Evolutionary conservation across 163 green algal species (phyloP), one percentile per base, ranked within the genome.

Genomic region (Chloromonas sp.): DNA sequence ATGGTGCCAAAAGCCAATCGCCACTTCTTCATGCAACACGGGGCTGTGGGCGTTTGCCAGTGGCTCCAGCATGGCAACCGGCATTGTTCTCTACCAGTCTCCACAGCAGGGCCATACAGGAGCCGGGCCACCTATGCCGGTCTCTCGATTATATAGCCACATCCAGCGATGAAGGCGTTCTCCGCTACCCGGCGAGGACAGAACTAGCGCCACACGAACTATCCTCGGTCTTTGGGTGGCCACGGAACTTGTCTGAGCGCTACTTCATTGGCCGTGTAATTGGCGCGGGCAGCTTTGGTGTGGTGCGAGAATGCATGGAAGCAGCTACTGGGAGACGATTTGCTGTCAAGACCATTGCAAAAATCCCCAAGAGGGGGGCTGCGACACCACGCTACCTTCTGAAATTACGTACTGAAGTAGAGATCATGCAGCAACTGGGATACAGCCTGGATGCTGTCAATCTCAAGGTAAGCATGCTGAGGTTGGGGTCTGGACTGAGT

Each of bases 351-450:
- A 94, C 89, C 3, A 89, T 93, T 60, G 60, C 94, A 2, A 86
- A 98, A 86, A 83, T 94, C 58, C 95, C 95, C 77, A 98, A 97
- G 88, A 90, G 92, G 14, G 91, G 92, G 58, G 84, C 86, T 11
- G 70, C 83, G 79, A 89, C 93, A 15, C 94, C 95, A 0, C 88
- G 96, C 1, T 98, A 98, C 89, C 92, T 98, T 70, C 91, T 97
- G 11, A 98, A 98, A 91, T 91, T 98, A n/a, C 94, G 97, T 71
- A 94, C 94, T 0, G 96, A 99, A 85, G 94, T 98, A 78, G 95
- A 98, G 83, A 95, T 94, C 58, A 98, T 99, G 96, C 89, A 94
- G 85, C 95, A 98, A 90, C 91, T 99, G 78, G 79, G 96, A 3
- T 90, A 91, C 82, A 94, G 87, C 62, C 87, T 98, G 79, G 94